Conservation (phyloP, 2,329 filamentous ascomycete genomes). For the Pseudogymnoascus sp. region DNA sequence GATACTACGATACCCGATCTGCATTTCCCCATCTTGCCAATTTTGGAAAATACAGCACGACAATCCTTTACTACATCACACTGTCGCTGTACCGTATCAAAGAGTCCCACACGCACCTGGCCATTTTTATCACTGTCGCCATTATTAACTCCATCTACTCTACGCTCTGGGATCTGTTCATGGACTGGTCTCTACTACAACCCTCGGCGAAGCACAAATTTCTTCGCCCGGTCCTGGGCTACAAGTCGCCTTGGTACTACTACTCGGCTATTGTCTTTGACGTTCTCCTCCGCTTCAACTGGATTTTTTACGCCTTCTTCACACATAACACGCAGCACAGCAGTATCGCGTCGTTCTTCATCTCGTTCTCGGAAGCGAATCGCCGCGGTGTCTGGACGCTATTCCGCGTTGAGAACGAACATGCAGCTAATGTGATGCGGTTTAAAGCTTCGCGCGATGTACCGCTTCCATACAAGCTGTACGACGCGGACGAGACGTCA, state of each 20-base stretch:
- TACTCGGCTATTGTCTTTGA: conserved; percentile 78
- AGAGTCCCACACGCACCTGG: conserved; percentile 45
- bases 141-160: conserved; percentile 76
- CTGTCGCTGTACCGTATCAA: conserved; percentile 79
- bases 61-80: conserved; percentile 68
- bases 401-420: conserved; percentile 94
- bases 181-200: conserved; percentile 93
- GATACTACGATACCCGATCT: conserved; percentile 79
- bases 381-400: conserved; percentile 85
- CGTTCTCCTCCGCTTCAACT: conserved; percentile 80
- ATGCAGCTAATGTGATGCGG: conserved; percentile 82
- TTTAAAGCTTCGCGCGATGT: conserved; percentile 87
- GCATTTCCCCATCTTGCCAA: conserved; percentile 90
- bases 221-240: conserved; percentile 70
- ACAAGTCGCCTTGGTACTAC: conserved; percentile 74
- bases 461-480: conserved; percentile 68
- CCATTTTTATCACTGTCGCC: conserved; percentile 71
- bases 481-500: conserved; percentile 24
- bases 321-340: conserved; percentile 68
- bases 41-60: conserved; percentile 81
- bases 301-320: conserved; percentile 67
- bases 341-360: conserved; percentile 68
- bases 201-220: conserved; percentile 57
- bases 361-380: conserved; percentile 70
- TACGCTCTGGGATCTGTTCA: conserved; percentile 84